Base-by-base conservation (phyloP, 129 eudicot species). In the Lonicera japonica region DNA sequence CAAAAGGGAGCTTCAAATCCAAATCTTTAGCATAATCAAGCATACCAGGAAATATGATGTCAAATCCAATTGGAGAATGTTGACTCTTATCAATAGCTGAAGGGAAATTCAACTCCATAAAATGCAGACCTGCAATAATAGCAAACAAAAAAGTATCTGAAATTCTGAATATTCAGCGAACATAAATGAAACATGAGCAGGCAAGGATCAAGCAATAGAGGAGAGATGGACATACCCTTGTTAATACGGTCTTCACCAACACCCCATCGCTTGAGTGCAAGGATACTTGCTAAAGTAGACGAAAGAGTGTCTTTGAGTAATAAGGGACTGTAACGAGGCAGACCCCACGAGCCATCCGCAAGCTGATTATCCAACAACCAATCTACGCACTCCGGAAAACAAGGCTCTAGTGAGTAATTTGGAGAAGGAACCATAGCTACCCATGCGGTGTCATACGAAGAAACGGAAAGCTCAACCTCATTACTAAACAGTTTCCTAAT, bases 381-480 rank as follows among this genome's bases (percentile, higher is more conserved):
- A 3, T 76, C 39, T 40, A 88, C 57, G 64, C 85, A 88, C 17
- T 73, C 47, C 6, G 96, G 95, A 65, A 87, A 92, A 72, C 74
- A 74, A 21, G 98, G 96, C 34, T 67, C 55, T 15, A 53, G n/a
- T 0, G 80, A 68, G 21, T 80, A 76, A 62, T 60, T 46, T 43
- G 88, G 89, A 66, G 88, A 82, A 71, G 96, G 91, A 51, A 85
- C 95, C 96, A 92, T 82, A 66, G 99, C 96, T 60, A 92, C 96
- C 99, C 99, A 92, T 1, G 99, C 99, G 1, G 99, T 92, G 75
- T 92, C 99, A 7, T 87, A 92, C 13, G 96, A 67, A 21, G 99
- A 92, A 54, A 82, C 67, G 18, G 96, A 87, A 64, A 87, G 59
- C 50, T 92, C 86, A 62, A 74, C 78, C 52, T 80, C 64, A 36